Conservation (phyloP, 106 monocot genomes). For the Chionographis japonica region DNA sequence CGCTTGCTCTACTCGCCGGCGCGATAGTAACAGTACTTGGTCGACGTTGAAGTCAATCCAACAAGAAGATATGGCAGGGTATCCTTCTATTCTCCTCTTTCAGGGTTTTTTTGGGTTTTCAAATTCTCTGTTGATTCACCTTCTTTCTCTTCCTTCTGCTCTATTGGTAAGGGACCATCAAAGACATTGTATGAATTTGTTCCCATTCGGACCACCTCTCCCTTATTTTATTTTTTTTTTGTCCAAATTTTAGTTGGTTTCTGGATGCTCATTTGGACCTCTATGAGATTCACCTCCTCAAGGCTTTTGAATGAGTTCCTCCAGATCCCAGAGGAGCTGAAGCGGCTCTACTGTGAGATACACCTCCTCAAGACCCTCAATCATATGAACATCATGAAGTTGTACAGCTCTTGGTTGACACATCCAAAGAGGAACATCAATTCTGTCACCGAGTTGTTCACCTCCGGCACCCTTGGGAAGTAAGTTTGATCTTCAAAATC, state of each 20-base stretch:
- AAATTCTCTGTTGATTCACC: too few species aligned
- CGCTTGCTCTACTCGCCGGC: too few species aligned
- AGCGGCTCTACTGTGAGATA: conserved; percentile 81
- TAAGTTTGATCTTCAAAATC: neutral
- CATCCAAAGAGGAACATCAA: conserved; percentile 54
- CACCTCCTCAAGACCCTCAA: conserved; percentile 76
- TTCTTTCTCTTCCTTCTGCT: conserved; percentile 21
- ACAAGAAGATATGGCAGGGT: conserved; percentile 65
- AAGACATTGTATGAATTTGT: conserved; percentile 71
- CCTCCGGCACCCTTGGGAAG: conserved; percentile 57
- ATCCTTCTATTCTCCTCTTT: neutral
- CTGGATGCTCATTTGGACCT: conserved; percentile 39
- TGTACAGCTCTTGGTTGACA: conserved; percentile 42
- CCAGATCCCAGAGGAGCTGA: conserved; percentile 50
- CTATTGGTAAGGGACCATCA: conserved; percentile 64
- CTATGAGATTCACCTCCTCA: conserved; percentile 69
- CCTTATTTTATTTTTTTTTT: neutral
- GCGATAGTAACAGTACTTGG: too few species aligned
- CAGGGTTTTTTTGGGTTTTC: neutral
- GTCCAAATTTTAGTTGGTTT: neutral
- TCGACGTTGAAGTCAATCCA: conserved; percentile 69
- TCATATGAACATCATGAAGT: conserved; percentile 53
- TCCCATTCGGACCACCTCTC: neutral
- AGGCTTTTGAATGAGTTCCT: conserved; percentile 54
- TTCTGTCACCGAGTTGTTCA: conserved; percentile 37